Base-by-base conservation (phyloP, 148 eudicot species). In the Amaranthus hypochondriacus region DNA sequence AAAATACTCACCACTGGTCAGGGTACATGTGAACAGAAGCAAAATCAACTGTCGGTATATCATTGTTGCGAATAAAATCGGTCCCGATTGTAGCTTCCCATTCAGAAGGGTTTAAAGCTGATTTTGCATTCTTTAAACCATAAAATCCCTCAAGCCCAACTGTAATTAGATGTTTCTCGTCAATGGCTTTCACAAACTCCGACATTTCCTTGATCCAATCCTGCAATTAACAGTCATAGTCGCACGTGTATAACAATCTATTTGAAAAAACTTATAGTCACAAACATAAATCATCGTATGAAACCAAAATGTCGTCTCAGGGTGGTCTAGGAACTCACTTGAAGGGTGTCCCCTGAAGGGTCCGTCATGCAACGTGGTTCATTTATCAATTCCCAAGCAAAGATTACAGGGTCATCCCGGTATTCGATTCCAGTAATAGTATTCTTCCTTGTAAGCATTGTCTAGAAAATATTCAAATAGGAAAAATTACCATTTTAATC, bases 181-280 rank as follows among this genome's bases (percentile, higher is more conserved):
- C 99, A 60, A 95, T 82, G 63, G 81, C 82, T 78, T 95, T 95
- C 28, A 95, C 78, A 65, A 83, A 95, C 52, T 84, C 73, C 7
- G 98, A 90, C 99, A 95, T 95, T 80, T 95, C 99, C 83, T 85
- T 87, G 78, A 92, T 86, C 99, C 97, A 95, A 56, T 95, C 96
- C 98, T 95, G 96, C 85, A 88, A 56, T 77, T 62, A 8, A 6
- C 48, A 11, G 42, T 54, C 52, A 68, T 28, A 48, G 49, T 28
- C 39, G 39, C 52, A 72, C 21, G 9, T 60, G 59, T 12, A 28
- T 28, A 28, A 28, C 39, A 28, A 28, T 28, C 39, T 28, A 28
- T 28, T 28, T 28, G 39, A 28, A 28, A 28, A 28, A 28, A 28
- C 2, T 28, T 28, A 28, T 28, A 28, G 39, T 28, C 39, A 28